A percentile compares a stretch with the other conserved stretches of the same genome.
Conservation (phyloP, 768 basidiomycete genomes). For the Naematelia encephala region DNA sequence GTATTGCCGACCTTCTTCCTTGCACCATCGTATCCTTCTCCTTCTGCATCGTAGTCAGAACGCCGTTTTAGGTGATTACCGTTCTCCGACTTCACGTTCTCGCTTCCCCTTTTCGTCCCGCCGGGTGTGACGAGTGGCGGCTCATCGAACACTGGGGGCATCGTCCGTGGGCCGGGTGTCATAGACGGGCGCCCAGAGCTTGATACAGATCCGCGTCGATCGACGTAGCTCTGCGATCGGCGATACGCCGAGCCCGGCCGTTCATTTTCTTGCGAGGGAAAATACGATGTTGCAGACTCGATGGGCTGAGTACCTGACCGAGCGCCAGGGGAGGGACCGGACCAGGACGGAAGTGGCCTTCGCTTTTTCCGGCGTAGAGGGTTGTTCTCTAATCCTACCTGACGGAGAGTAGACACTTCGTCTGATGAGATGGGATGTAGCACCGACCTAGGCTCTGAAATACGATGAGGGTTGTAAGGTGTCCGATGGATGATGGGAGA, state of each 20-base stretch:
- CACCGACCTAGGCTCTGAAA: conserved; percentile 15
- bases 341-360: conserved; percentile 37
- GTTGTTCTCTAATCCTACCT: conserved; percentile 27
- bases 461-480: conserved; percentile 32
- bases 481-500: conserved; percentile 17
- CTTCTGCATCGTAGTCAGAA: conserved; percentile 7
- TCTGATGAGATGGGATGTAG: conserved; percentile 30
- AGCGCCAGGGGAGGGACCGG: conserved; percentile 22
- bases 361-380: conserved; percentile 27
- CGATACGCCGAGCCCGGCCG: conserved; percentile 11
- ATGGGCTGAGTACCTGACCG: conserved; percentile 15
- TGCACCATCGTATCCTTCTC: conserved; percentile 19
- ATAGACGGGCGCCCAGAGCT: conserved; percentile 14
- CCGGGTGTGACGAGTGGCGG: conserved; percentile 4
- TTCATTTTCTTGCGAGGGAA: conserved; percentile 23
- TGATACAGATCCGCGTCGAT: conserved; percentile 12
- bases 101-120: conserved; percentile 10
- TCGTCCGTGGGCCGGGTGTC: conserved; percentile 7
- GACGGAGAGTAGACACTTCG: conserved; percentile 21
- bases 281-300: conserved; percentile 36
- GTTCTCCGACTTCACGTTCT: conserved; percentile 7
- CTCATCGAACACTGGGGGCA: background rate
- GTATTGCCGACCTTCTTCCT: conserved; percentile 33
- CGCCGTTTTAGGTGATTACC: conserved; percentile 11
- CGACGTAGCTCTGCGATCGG: conserved; percentile 13